Conservation (phyloP, 2,329 filamentous ascomycete species). For the Penicillium psychrosexuale region DNA sequence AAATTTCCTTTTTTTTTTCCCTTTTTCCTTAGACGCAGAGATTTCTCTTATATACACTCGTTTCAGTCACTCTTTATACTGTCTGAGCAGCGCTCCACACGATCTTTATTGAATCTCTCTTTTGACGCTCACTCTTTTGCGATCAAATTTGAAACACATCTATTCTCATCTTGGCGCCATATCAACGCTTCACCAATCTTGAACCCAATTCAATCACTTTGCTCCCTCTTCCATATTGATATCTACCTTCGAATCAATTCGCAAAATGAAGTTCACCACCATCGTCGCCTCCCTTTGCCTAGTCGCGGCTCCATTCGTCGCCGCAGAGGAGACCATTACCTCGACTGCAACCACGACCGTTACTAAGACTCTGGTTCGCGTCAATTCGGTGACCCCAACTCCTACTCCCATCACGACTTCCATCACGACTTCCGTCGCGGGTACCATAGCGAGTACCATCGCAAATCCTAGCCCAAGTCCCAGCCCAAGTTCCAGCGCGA, state of each 20-base stretch:
- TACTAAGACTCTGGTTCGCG: slow-evolving; percentile 45
- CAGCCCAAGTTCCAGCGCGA: not conserved
- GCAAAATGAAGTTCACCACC: slow-evolving; percentile 38
- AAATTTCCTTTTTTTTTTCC: slow-evolving; percentile 8
- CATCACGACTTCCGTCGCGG: too few relatives aligned
- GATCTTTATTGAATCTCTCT: slow-evolving; percentile 21
- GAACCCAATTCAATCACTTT: not conserved
- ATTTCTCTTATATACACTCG: slow-evolving; percentile 18
- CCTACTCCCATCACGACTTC: slow-evolving; percentile 8
- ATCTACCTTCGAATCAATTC: slow-evolving; percentile 2
- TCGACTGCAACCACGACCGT: slow-evolving; percentile 37
- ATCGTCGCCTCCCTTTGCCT: slow-evolving; percentile 36
- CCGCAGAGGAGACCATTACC: slow-evolving; percentile 28
- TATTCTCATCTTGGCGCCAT: not conserved
- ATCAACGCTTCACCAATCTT: not conserved
- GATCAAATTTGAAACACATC: slow-evolving; percentile 12
- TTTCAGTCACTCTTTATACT: slow-evolving; percentile 18
- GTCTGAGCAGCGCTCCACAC: slow-evolving; percentile 30
- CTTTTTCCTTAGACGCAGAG: slow-evolving; percentile 15
- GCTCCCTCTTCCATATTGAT: not conserved
- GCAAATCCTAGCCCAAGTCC: not conserved
- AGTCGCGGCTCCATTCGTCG: slow-evolving; percentile 31
- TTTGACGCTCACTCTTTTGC: slow-evolving; percentile 28
- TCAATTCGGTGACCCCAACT: slow-evolving; percentile 40
- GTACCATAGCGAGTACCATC: too few relatives aligned